Evolutionary conservation across 495 filamentous ascomycete genomes (phyloP), one percentile per base, ranked within the genome.

Genomic region (Penicillium taxi): DNA sequence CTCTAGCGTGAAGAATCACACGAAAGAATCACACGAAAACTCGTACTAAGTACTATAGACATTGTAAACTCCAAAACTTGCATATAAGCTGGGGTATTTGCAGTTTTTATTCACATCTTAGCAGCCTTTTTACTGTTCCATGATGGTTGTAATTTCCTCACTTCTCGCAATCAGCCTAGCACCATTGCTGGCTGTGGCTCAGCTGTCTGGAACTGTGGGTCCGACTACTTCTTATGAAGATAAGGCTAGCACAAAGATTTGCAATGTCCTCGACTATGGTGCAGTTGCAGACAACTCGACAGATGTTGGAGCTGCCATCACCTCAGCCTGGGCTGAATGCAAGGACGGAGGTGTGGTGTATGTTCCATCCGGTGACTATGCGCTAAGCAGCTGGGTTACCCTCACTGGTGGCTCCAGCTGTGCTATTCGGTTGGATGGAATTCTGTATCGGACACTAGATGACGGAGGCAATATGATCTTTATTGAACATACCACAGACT

Each of bases 181-280:
- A 45, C 57, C 57, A 45, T 45, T 55, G 38, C 42, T 61, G 9
- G 49, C 49, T 42, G 39, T 37, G 12, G 69, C 66, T 22, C 59
- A 67, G 42, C 55, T 67, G 11, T 62, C 64, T 1, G 64, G 64
- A 16, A 47, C 45, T 3, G 63, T 70, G n/a, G 70, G 66, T 11
- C 67, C 66, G 16, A 52, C 56, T 19, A 71, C 70, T 14, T 53
- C 55, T 19, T 48, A 42, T 32, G 38, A 48, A 3, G 40, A 45
- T 17, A 66, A 67, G 37, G 44, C 47, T 14, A 42, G 35, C 36
- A 45, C 44, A 16, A 67, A 66, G 24, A 54, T 56, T 16, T 73
- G 71, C 46, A 69, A 66, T 32, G 66, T 74, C 18, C 57, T 72
- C 25, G 48, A 74, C 37, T 73, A 74, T 39, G 72, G 70, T 9